These are phyloP conservation scores for Suillus plorans DNA, from an alignment of 768 basidiomycete species.

Conservation along the genomic window DNA sequence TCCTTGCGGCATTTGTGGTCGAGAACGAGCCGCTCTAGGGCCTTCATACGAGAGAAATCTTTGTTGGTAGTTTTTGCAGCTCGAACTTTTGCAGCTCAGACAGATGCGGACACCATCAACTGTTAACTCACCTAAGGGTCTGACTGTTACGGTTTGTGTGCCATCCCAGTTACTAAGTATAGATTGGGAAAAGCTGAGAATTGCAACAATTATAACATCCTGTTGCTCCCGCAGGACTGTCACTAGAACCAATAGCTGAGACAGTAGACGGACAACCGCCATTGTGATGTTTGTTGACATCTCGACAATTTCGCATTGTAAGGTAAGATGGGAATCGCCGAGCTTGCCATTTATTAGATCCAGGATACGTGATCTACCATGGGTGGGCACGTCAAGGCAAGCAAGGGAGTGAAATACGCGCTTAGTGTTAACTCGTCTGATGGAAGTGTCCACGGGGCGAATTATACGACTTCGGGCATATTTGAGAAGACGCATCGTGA, in stretches of 20 bases:
- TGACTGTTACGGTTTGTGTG: conserved; percentile 17
- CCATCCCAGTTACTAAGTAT: conserved; percentile 4
- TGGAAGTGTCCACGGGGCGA: conserved; percentile 55
- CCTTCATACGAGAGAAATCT: conserved; percentile 62
- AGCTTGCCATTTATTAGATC: too few relatives aligned
- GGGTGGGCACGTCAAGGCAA: conserved; percentile 75
- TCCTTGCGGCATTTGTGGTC: conserved; percentile 43
- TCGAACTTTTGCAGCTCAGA: conserved; percentile 45
- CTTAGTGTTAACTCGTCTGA: conserved; percentile 58
- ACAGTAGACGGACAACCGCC: not conserved
- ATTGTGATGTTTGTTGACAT: not conserved
- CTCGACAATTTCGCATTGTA: not conserved
- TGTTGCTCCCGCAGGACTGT: conserved; percentile 56
- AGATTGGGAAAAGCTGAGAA: conserved; percentile 36
- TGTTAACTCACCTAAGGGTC: conserved; percentile 32
- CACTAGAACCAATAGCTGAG: not conserved
- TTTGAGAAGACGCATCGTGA: conserved; percentile 44
- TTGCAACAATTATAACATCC: conserved; percentile 54
- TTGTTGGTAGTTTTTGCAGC: conserved; percentile 65
- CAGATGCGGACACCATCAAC: not conserved
- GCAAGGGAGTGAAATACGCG: conserved; percentile 66
- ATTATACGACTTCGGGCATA: conserved; percentile 39
- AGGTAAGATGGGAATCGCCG: not conserved
- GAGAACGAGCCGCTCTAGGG: conserved; percentile 30
- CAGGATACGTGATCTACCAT: conserved; percentile 42